A percentile compares a stretch with the other conserved stretches of the same genome.
Conservation (phyloP, 2,329 filamentous ascomycete genomes). For the Massarina eburnea region DNA sequence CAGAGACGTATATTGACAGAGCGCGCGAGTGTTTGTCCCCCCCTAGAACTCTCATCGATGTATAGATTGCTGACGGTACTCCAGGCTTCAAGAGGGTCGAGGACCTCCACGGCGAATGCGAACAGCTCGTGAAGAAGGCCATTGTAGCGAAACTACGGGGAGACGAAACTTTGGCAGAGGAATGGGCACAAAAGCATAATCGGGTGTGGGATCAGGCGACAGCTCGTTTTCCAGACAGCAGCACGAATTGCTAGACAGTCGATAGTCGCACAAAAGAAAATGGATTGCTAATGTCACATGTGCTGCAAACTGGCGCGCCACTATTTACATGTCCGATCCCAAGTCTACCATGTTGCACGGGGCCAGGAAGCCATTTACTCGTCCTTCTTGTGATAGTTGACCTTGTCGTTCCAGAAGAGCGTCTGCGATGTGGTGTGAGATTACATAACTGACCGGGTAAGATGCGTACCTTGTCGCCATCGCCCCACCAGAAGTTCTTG, state of each 20-base stretch:
- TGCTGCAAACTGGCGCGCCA: slow-evolving; percentile 20
- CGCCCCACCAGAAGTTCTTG: slow-evolving; percentile 94
- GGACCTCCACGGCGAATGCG: slow-evolving; percentile 70
- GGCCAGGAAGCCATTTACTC: slow-evolving; percentile 51
- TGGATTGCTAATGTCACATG: slow-evolving; percentile 27
- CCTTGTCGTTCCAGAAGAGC: slow-evolving; percentile 79
- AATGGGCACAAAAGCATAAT: slow-evolving; percentile 42
- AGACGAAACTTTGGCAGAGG: slow-evolving; percentile 37
- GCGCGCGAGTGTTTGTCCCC: slow-evolving; percentile 35
- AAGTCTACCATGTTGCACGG: background rate
- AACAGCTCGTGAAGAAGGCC: slow-evolving; percentile 81
- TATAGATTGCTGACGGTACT: background rate
- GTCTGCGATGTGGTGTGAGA: slow-evolving; percentile 39
- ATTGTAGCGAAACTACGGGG: slow-evolving; percentile 70
- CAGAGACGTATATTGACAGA: slow-evolving; percentile 40
- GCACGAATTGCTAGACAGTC: background rate
- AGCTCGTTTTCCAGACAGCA: slow-evolving; percentile 12
- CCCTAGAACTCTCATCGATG: background rate
- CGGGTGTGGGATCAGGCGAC: slow-evolving; percentile 36
- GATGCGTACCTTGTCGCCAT: slow-evolving; percentile 83
- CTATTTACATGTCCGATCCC: slow-evolving; percentile 19
- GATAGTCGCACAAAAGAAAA: slow-evolving; percentile 31
- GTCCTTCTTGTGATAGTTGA: slow-evolving; percentile 95
- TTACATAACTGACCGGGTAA: background rate
- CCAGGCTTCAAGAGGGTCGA: slow-evolving; percentile 66